Percentiles rank a stretch among this genome's conserved stretches.
Evolutionary conservation across 2,329 filamentous ascomycete species (phyloP).

Genomic region (Lomentospora prolificans): DNA sequence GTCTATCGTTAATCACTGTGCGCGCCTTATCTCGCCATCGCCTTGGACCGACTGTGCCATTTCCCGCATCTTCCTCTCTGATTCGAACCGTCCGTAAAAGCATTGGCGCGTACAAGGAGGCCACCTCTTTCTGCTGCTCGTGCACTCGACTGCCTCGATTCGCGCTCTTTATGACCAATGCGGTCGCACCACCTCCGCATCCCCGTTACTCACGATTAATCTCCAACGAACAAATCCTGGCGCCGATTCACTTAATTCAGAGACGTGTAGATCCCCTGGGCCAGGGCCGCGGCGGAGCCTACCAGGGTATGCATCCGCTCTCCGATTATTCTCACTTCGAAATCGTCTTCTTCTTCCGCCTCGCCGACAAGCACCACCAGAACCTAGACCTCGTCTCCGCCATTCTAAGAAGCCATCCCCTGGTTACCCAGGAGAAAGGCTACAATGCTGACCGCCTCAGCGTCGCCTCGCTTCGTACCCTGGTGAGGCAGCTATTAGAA

Average conservation of each 20-base stretch:
- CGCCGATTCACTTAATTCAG: conserved; percentile 7
- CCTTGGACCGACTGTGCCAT: no score
- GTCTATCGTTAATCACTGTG: no score
- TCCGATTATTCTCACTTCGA: conserved; percentile 7
- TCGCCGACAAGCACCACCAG: conserved; percentile 9
- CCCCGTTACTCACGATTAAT: conserved; percentile 2
- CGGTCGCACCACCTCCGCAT: background rate
- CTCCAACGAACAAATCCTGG: conserved; percentile 2
- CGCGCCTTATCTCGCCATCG: no score
- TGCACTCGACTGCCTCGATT: background rate
- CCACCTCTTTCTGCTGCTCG: no score
- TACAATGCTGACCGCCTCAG: conserved; percentile 8
- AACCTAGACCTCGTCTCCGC: conserved; percentile 7
- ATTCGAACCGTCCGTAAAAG: no score
- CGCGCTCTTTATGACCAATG: background rate
- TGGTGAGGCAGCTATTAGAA: conserved; percentile 6
- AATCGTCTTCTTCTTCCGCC: conserved; percentile 9
- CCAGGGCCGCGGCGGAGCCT: conserved; percentile 7
- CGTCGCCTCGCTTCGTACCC: background rate
- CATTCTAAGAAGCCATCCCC: conserved; percentile 7
- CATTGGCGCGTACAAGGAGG: no score
- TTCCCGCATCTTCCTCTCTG: no score
- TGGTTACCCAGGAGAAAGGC: conserved; percentile 7
- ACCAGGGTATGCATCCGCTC: conserved; percentile 9
- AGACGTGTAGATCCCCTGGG: conserved; percentile 8